These are phyloP conservation scores for Alternaria triticina DNA, from an alignment of 2,329 filamentous ascomycete species.

Conservation along the genomic window DNA sequence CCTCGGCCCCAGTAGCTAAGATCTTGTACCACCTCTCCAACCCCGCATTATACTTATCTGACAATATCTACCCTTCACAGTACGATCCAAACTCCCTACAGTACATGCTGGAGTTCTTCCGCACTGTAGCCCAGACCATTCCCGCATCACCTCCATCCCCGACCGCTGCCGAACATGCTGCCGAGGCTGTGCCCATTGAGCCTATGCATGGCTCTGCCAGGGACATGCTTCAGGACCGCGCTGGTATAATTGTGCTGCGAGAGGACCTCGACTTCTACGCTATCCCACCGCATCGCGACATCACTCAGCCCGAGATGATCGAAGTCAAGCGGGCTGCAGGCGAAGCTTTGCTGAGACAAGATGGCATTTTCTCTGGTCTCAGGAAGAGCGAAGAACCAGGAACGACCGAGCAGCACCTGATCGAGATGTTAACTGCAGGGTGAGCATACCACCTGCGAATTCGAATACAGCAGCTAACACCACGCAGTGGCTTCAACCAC, in stretches of 20 bases:
- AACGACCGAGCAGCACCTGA: slow-evolving; percentile 96
- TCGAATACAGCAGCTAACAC: slow-evolving; percentile 7
- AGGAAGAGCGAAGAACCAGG: slow-evolving; percentile 95
- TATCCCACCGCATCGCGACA: slow-evolving; percentile 85
- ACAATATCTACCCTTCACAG: slow-evolving; percentile 66
- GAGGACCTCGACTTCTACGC: slow-evolving; percentile 98
- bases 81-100: slow-evolving; percentile 96
- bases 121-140: slow-evolving; percentile 94
- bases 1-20: slow-evolving; percentile 45
- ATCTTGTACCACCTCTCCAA: slow-evolving; percentile 53
- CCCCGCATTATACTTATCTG: slow-evolving; percentile 61
- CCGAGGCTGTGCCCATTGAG: slow-evolving; percentile 71
- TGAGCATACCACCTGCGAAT: slow-evolving; percentile 55
- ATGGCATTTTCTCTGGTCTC: slow-evolving; percentile 94
- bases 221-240: slow-evolving; percentile 83
- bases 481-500: slow-evolving; percentile 86
- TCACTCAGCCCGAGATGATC: slow-evolving; percentile 89
- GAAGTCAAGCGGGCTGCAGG: slow-evolving; percentile 93
- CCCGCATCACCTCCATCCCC: slow-evolving; percentile 74
- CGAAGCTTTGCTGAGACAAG: slow-evolving; percentile 81
- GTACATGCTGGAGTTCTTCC: slow-evolving; percentile 99
- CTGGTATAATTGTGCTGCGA: slow-evolving; percentile 94
- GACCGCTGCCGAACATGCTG: slow-evolving; percentile 50
- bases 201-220: slow-evolving; percentile 72
- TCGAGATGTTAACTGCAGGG: slow-evolving; percentile 99